Evolutionary conservation across 805 yeast species (phyloP).

Genomic region (Komagataella pastoris): DNA sequence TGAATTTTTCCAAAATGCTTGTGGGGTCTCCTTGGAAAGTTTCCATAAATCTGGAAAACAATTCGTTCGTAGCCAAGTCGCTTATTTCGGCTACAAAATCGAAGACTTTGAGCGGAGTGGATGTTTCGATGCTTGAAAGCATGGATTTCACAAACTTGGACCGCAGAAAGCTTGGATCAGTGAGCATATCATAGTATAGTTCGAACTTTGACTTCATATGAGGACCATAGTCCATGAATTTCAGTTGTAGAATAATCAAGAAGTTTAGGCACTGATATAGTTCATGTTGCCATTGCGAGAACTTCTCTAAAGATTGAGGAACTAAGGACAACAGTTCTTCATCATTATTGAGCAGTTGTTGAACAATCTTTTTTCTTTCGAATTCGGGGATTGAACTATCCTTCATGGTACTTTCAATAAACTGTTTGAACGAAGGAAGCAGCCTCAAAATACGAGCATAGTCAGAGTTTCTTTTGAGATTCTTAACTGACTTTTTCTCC

Average conservation of each 20-base stretch:
- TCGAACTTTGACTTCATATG: not conserved
- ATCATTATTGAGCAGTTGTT: not conserved
- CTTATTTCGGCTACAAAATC: slow-evolving; percentile 1
- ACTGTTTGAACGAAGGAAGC: not conserved
- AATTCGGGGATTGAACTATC: slow-evolving; percentile 1
- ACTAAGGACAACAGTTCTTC: not conserved
- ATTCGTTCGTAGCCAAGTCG: not conserved
- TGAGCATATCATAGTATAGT: not conserved
- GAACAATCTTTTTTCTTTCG: slow-evolving; percentile 8
- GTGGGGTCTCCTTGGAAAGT: slow-evolving; percentile 3
- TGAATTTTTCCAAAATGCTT: slow-evolving; percentile 3
- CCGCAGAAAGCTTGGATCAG: not conserved
- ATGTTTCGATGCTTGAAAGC: slow-evolving; percentile 10
- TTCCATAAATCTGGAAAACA: slow-evolving; percentile 7
- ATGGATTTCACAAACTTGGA: slow-evolving; percentile 6
- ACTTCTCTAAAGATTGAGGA: not conserved
- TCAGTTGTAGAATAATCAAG: not conserved
- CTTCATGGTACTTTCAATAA: slow-evolving; percentile 1
- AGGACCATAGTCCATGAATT: not conserved
- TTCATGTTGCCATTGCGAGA: not conserved
- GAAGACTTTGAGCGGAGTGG: not conserved
- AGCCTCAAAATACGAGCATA: not conserved
- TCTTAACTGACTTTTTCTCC: slow-evolving; percentile 6
- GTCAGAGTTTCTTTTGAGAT: not conserved
- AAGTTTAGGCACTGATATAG: not conserved